These are phyloP conservation scores for Ogataea chonburiensis DNA, from an alignment of 805 yeast genomes.

Conservation along the genomic window DNA sequence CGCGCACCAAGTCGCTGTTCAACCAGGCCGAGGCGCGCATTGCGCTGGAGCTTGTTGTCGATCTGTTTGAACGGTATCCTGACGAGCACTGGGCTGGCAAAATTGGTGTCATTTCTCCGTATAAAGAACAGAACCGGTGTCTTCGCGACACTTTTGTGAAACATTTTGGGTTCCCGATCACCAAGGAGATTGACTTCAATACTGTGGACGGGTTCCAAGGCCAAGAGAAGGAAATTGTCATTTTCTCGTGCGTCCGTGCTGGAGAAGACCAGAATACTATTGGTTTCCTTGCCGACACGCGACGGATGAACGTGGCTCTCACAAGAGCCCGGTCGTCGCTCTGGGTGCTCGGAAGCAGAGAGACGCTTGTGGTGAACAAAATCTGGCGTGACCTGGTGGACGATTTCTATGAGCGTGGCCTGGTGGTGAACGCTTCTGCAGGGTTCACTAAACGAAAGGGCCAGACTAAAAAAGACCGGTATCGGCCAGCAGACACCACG, in stretches of 20 bases:
- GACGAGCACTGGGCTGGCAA: conserved; percentile 59
- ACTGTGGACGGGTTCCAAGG: conserved; percentile 99
- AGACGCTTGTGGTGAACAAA: conserved; percentile 59
- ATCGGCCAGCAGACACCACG: conserved; percentile 1
- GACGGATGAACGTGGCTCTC: conserved; percentile 96
- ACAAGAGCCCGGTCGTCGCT: conserved; percentile 91
- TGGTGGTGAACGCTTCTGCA: conserved; percentile 22
- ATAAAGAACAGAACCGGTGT: conserved; percentile 76
- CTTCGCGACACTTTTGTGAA: conserved; percentile 56
- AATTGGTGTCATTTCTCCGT: conserved; percentile 92
- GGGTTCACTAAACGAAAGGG: conserved; percentile 27
- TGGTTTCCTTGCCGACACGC: conserved; percentile 85
- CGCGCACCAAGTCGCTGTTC: conserved; percentile 64
- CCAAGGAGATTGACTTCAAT: conserved; percentile 76
- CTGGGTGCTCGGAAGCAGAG: conserved; percentile 85
- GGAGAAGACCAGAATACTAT: conserved; percentile 60
- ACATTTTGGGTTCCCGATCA: conserved; percentile 61
- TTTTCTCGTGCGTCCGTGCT: conserved; percentile 95
- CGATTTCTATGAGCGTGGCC: conserved; percentile 57
- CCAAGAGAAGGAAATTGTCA: conserved; percentile 91
- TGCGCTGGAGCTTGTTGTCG: conserved; percentile 64
- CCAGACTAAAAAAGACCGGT: neutral
- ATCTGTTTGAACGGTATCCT: conserved; percentile 49
- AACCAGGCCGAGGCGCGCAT: conserved; percentile 71
- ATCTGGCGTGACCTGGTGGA: conserved; percentile 72